These are phyloP conservation scores for Coprinopsis marcescibilis DNA, from an alignment of 768 basidiomycete genomes.

Conservation along the genomic window DNA sequence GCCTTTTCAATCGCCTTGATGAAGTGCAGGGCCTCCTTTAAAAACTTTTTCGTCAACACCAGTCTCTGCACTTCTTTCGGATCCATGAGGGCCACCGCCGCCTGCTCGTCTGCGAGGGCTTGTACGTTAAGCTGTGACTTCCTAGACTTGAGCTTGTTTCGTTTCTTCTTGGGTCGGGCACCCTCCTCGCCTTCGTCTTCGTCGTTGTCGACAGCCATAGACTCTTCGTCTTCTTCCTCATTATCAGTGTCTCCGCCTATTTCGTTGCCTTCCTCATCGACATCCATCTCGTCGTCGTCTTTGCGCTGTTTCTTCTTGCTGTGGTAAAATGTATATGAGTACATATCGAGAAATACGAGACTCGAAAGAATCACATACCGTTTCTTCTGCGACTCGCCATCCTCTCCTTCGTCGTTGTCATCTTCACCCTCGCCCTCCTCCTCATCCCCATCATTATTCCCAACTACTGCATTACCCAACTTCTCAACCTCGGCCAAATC, in stretches of 20 bases:
- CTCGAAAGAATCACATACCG: constrained; percentile 23
- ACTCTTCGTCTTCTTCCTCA: constrained; percentile 32
- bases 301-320: constrained; percentile 23
- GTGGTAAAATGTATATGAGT: constrained; percentile 3
- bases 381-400: constrained; percentile 20
- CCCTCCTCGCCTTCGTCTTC: constrained; percentile 25
- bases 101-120: constrained; percentile 66
- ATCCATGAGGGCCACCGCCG: constrained; percentile 62
- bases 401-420: constrained; percentile 17
- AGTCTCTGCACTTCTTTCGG: constrained; percentile 60
- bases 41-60: constrained; percentile 78
- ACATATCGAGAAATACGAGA: not conserved
- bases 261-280: constrained; percentile 42
- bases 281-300: constrained; percentile 51
- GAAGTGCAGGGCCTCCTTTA: constrained; percentile 78
- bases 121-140: constrained; percentile 66
- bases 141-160: constrained; percentile 49
- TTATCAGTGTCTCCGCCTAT: constrained; percentile 31
- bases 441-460: constrained; percentile 23
- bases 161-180: too few relatives aligned
- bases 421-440: too few relatives aligned
- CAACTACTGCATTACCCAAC: too few relatives aligned
- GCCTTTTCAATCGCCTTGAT: constrained; percentile 57
- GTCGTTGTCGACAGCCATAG: constrained; percentile 36
- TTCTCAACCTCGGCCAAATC: constrained; percentile 62